Conservation (phyloP, 495 filamentous ascomycete genomes). For the Podospora comata region DNA sequence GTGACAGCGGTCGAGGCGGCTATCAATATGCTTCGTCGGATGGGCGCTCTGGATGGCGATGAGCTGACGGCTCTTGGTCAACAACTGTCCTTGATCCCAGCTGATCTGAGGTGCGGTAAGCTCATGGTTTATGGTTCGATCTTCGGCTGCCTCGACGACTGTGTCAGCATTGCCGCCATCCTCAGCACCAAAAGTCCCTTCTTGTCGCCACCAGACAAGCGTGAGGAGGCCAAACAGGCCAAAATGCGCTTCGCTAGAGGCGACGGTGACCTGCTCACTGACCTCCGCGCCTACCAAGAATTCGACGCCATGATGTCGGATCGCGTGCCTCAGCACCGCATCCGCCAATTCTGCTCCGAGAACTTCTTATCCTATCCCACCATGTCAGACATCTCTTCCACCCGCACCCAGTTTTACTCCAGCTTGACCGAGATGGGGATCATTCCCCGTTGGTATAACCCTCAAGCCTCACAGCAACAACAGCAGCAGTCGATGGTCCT, state of each 20-base stretch:
- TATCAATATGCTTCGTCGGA: constrained; percentile 68
- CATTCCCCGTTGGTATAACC: constrained; percentile 43
- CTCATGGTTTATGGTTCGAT: constrained; percentile 93
- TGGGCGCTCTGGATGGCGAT: constrained; percentile 83
- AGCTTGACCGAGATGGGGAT: constrained; percentile 85
- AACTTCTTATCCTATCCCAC: constrained; percentile 85
- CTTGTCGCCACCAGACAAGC: constrained; percentile 71
- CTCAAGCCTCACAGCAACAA: constrained; percentile 32
- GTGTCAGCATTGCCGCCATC: constrained; percentile 85
- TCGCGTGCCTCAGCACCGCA: constrained; percentile 53
- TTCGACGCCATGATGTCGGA: constrained; percentile 65
- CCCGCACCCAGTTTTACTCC: constrained; percentile 77
- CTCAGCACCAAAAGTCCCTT: constrained; percentile 84
- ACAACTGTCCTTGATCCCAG: constrained; percentile 90
- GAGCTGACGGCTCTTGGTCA: constrained; percentile 85
- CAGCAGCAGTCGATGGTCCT: constrained; percentile 48
- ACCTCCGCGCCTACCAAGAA: constrained; percentile 76
- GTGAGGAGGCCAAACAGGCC: constrained; percentile 78
- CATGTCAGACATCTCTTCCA: constrained; percentile 81
- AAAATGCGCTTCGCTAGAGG: constrained; percentile 66
- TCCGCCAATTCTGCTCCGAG: constrained; percentile 77
- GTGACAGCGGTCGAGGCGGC: constrained; percentile 81
- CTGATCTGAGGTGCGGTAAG: constrained; percentile 89
- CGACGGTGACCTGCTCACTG: constrained; percentile 84
- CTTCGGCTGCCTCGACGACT: constrained; percentile 85